Conservation (phyloP, 2,329 filamentous ascomycete genomes). For the Hypoxylon sp. region DNA sequence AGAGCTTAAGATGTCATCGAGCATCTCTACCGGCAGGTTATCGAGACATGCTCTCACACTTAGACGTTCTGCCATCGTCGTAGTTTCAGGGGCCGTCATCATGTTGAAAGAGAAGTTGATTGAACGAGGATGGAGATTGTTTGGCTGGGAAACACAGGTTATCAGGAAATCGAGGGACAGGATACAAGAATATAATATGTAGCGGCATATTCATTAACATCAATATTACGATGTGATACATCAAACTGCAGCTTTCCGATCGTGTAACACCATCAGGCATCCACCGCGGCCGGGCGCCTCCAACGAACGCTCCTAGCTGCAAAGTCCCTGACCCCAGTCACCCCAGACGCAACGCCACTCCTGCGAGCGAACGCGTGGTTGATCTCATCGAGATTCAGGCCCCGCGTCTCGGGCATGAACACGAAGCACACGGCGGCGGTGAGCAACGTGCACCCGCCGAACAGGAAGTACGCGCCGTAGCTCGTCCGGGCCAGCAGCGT, state of each 20-base stretch:
- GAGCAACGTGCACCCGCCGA: slow-evolving; percentile 58
- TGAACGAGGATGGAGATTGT: background rate
- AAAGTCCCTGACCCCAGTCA: slow-evolving; percentile 59
- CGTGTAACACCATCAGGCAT: slow-evolving; percentile 56
- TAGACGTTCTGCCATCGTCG: background rate
- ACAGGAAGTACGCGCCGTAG: slow-evolving; percentile 64
- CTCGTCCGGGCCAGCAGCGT: slow-evolving; percentile 58
- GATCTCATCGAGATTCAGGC: slow-evolving; percentile 60
- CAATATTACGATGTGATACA: background rate
- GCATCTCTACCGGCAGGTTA: background rate
- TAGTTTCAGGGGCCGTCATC: background rate
- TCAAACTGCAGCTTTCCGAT: background rate
- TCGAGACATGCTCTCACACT: background rate
- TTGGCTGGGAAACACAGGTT: background rate
- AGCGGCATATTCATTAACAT: background rate
- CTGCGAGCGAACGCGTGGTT: slow-evolving; percentile 47
- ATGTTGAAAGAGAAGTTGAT: background rate
- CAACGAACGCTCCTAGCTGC: slow-evolving; percentile 1
- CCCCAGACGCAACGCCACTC: slow-evolving; percentile 42
- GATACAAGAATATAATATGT: background rate
- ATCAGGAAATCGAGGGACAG: background rate
- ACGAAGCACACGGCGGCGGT: slow-evolving; percentile 57
- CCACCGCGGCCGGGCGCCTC: slow-evolving; percentile 22
- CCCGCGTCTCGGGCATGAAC: slow-evolving; percentile 62
- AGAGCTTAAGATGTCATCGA: background rate